phyloP scores from a whole-genome alignment of 176 grass and related monocot genomes.

The Zoysia pacifica region DNA sequence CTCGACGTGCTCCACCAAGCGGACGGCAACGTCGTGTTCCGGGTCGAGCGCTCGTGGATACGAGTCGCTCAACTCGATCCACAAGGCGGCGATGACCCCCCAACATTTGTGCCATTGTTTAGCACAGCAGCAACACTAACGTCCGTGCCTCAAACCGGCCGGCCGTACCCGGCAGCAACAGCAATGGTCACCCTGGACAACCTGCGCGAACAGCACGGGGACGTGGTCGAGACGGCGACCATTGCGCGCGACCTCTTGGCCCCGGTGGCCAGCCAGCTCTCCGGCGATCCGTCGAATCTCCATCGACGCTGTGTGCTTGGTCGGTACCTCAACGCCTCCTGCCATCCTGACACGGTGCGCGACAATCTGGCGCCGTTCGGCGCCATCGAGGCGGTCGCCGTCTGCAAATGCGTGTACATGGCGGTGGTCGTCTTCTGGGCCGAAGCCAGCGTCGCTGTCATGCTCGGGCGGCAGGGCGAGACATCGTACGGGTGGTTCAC shows the following conservation, averaged over 20 bases:
- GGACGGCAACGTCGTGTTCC: background rate
- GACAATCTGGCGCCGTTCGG: background rate
- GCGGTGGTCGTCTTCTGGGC: background rate
- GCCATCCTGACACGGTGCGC: background rate
- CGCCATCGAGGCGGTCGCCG: background rate
- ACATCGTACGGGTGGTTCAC: background rate
- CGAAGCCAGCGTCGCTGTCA: background rate
- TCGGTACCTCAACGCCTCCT: background rate
- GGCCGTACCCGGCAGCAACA: background rate
- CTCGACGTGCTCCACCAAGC: background rate
- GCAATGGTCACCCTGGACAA: background rate
- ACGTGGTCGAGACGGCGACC: constrained; percentile 4
- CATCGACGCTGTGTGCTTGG: background rate
- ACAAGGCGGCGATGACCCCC: background rate
- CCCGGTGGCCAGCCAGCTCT: background rate
- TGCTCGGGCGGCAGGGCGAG: background rate
- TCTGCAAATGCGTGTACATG: background rate
- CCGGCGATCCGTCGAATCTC: background rate
- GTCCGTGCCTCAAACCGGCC: too few species aligned
- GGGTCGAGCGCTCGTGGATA: background rate
- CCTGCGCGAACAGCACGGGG: background rate
- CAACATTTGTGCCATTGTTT: background rate
- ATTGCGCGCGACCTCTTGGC: background rate
- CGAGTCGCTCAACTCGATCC: background rate
- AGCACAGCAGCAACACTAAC: background rate